Evolutionary conservation across 495 filamentous ascomycete genomes (phyloP).

Genomic region (Hyphodiscus hymeniophilus): DNA sequence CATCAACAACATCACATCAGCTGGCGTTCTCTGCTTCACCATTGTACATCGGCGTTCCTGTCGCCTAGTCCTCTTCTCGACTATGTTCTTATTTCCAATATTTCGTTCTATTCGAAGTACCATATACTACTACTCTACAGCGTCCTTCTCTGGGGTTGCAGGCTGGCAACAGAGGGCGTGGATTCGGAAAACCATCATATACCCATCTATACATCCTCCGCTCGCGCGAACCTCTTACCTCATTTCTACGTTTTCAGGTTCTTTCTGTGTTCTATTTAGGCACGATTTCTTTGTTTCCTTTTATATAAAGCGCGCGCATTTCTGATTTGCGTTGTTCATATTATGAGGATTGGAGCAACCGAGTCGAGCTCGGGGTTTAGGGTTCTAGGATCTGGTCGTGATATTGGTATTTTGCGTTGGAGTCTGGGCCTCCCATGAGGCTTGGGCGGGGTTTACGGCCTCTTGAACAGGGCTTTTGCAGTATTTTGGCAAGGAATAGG

Average conservation of each 20-base stretch:
- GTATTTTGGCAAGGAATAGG: constrained; percentile 1
- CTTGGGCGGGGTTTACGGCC: neutral
- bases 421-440: neutral
- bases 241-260: neutral
- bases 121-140: constrained; percentile 1
- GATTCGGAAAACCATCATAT: constrained; percentile 13
- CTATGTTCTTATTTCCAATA: constrained; percentile 5
- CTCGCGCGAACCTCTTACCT: constrained; percentile 20
- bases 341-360: neutral
- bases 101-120: constrained; percentile 1
- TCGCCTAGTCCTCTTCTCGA: neutral
- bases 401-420: too few species aligned
- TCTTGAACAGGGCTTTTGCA: constrained; percentile 1
- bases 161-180: neutral
- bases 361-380: neutral
- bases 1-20: constrained; percentile 2
- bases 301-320: too few species aligned
- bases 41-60: constrained; percentile 14
- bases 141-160: constrained; percentile 5
- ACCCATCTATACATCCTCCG: constrained; percentile 25
- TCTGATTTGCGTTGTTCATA: too few species aligned
- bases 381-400: constrained; percentile 9
- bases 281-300: neutral
- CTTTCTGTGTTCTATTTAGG: too few species aligned
- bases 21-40: constrained; percentile 11